Percentiles rank a stretch among this genome's conserved stretches.
Evolutionary conservation across 2,329 filamentous ascomycete species (phyloP).

Genomic region (Alternaria arbusti): DNA sequence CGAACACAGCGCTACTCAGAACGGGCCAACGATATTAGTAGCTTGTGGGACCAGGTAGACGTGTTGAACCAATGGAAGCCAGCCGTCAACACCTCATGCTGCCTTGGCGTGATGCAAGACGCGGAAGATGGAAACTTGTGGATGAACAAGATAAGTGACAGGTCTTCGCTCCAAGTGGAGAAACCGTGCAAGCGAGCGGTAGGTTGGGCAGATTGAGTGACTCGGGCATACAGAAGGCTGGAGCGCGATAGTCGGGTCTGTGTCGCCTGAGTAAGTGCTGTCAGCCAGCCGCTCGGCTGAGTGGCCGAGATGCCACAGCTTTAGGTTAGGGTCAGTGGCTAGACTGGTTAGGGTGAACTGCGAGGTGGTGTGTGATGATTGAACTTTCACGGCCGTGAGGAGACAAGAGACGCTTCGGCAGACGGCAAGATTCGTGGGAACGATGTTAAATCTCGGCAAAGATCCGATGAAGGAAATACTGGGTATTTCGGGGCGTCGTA

Average conservation of each 20-base stretch:
- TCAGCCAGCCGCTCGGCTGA: conserved; percentile 24
- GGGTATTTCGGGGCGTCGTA: conserved; percentile 16
- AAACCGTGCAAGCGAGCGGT: conserved; percentile 32
- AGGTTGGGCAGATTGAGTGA: conserved; percentile 25
- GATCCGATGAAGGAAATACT: conserved; percentile 19
- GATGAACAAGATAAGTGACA: conserved; percentile 27
- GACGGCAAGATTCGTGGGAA: conserved; percentile 24
- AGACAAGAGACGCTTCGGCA: conserved; percentile 23
- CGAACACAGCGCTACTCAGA: conserved; percentile 38
- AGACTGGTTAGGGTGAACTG: conserved; percentile 10
- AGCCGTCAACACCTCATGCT: conserved; percentile 31
- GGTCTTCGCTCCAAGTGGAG: conserved; percentile 33
- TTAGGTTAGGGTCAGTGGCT: conserved; percentile 12
- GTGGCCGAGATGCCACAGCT: conserved; percentile 17
- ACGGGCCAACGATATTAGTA: conserved; percentile 34
- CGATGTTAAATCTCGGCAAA: conserved; percentile 22
- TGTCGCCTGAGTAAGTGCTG: conserved; percentile 31
- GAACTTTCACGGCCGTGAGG: conserved; percentile 25
- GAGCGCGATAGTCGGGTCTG: conserved; percentile 31
- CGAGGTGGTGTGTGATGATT: conserved; percentile 19
- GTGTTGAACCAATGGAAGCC: conserved; percentile 33
- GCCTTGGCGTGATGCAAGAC: conserved; percentile 25
- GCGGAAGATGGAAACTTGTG: conserved; percentile 9
- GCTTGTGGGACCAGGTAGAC: conserved; percentile 17
- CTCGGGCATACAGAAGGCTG: conserved; percentile 27